phyloP scores from a whole-genome alignment of 2,329 filamentous ascomycete genomes.

The Neospermospora avenae region DNA sequence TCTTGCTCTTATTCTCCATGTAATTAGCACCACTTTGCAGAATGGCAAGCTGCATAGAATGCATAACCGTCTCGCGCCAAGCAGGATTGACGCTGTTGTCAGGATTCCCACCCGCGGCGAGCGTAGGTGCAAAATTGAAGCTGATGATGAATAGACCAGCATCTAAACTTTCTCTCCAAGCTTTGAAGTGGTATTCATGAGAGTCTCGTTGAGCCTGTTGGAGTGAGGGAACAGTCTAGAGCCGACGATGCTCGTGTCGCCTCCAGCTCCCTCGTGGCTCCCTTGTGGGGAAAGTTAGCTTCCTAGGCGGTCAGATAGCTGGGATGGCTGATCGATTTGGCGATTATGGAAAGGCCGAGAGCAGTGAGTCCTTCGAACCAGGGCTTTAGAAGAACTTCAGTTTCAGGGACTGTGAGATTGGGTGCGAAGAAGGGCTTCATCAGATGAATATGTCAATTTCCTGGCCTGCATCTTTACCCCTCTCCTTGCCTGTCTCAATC shows the following conservation, averaged over 20 bases:
- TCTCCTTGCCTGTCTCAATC: background rate
- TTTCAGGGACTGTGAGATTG: slow-evolving; percentile 31
- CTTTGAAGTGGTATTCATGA: slow-evolving; percentile 30
- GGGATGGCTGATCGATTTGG: slow-evolving; percentile 31
- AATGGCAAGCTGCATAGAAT: slow-evolving; percentile 17
- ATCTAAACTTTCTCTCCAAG: slow-evolving; percentile 35
- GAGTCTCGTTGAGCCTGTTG: slow-evolving; percentile 35
- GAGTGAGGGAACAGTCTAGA: slow-evolving; percentile 42
- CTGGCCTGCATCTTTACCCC: background rate
- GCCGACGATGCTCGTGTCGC: slow-evolving; percentile 33
- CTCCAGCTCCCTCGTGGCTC: slow-evolving; percentile 36
- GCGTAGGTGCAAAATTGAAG: slow-evolving; percentile 27
- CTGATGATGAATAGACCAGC: slow-evolving; percentile 35
- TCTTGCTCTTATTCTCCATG: slow-evolving; percentile 44
- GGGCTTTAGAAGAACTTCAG: slow-evolving; percentile 33
- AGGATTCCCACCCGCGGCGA: slow-evolving; percentile 21
- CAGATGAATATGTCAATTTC: slow-evolving; percentile 34
- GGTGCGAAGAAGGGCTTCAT: slow-evolving; percentile 33
- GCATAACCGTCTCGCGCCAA: slow-evolving; percentile 22
- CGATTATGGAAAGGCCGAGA: slow-evolving; percentile 23
- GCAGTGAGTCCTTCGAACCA: slow-evolving; percentile 38
- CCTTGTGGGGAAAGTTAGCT: slow-evolving; percentile 41
- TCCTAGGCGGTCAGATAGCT: slow-evolving; percentile 35
- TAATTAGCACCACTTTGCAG: slow-evolving; percentile 37
- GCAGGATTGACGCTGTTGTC: slow-evolving; percentile 40